Conservation (phyloP, 2,329 filamentous ascomycete species). For the Xylogone sp. region DNA sequence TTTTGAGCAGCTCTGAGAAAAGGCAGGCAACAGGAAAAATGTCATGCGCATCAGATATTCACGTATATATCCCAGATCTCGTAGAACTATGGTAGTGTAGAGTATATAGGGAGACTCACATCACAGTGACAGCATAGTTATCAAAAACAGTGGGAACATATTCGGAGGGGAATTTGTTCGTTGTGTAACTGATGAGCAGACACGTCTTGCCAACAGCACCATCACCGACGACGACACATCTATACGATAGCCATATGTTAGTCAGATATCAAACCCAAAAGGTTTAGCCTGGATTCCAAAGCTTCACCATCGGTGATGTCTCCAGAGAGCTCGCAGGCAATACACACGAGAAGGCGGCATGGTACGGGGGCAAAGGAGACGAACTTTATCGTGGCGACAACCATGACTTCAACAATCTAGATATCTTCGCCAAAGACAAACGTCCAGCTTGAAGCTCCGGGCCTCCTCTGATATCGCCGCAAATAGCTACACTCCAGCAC, state of each 20-base stretch:
- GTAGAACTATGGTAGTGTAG: not conserved
- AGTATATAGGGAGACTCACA: constrained; percentile 62
- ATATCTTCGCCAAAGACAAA: not conserved
- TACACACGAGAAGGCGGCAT: not conserved
- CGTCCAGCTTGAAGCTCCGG: not conserved
- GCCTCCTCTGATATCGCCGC: not conserved
- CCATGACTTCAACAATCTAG: constrained; percentile 24
- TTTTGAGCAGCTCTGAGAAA: not conserved
- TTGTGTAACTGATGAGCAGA: constrained; percentile 98
- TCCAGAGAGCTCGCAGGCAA: not conserved
- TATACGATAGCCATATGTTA: constrained; percentile 34
- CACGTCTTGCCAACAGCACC: constrained; percentile 99
- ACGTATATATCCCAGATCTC: not conserved
- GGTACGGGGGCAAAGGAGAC: constrained; percentile 21
- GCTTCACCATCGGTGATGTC: not conserved
- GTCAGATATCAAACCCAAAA: too few relatives aligned
- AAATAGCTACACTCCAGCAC: not conserved
- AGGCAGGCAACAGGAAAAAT: constrained; percentile 2
- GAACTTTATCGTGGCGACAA: constrained; percentile 62
- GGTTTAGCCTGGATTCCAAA: not conserved
- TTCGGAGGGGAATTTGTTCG: constrained; percentile 99
- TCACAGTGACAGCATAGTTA: constrained; percentile 99
- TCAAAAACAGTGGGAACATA: constrained; percentile 99
- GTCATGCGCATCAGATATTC: not conserved
- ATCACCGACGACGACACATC: constrained; percentile 98